Percentiles rank a stretch among this genome's conserved stretches.
These are phyloP conservation scores for Penstemon newberryi DNA, from an alignment of 257 asterid species.

Conservation along the genomic window DNA sequence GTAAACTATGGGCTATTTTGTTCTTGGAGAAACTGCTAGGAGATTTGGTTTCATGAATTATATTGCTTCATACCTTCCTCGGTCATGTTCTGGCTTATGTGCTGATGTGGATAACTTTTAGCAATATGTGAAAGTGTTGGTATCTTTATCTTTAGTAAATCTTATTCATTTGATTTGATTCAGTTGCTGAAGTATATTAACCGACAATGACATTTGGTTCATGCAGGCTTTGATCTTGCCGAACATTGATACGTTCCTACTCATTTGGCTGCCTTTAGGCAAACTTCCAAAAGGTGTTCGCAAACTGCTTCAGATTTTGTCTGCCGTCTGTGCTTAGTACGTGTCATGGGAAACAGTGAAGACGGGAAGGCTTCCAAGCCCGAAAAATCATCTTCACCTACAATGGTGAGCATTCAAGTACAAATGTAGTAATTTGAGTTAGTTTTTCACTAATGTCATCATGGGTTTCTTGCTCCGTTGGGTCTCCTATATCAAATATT, in stretches of 20 bases:
- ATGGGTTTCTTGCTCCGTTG: too few relatives aligned
- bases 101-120: too few relatives aligned
- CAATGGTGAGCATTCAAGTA: conserved; percentile 44
- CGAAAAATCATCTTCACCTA: conserved; percentile 61
- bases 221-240: conserved; percentile 17
- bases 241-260: conserved; percentile 25
- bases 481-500: too few relatives aligned
- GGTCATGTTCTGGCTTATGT: too few relatives aligned
- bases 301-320: background rate
- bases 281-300: conserved; percentile 25
- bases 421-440: too few relatives aligned
- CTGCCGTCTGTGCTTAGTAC: background rate
- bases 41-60: too few relatives aligned
- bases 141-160: too few relatives aligned
- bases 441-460: too few relatives aligned
- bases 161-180: conserved; percentile 10
- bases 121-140: too few relatives aligned
- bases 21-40: too few relatives aligned
- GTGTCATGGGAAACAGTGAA: conserved; percentile 74
- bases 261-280: conserved; percentile 15
- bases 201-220: conserved; percentile 2
- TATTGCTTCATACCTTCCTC: too few relatives aligned
- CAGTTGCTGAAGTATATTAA: background rate
- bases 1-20: too few relatives aligned
- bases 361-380: conserved; percentile 62